Evolutionary conservation across 2,329 filamentous ascomycete species (phyloP).

Genomic region (Neonectria magnoliae): DNA sequence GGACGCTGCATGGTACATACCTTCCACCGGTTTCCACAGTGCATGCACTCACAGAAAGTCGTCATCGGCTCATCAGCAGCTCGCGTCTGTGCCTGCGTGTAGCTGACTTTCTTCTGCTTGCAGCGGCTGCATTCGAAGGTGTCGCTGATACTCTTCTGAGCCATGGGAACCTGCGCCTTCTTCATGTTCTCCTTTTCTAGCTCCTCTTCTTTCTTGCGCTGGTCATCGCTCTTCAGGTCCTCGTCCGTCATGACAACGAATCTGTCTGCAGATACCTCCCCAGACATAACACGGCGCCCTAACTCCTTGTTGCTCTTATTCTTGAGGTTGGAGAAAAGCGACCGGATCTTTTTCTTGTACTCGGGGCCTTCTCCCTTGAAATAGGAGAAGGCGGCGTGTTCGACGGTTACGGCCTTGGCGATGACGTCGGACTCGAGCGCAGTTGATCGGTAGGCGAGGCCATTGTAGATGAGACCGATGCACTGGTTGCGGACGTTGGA

Average conservation of each 20-base stretch:
- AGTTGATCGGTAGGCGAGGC: constrained; percentile 76
- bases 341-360: constrained; percentile 91
- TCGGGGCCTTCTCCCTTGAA: constrained; percentile 76
- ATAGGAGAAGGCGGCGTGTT: constrained; percentile 76
- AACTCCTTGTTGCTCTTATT: constrained; percentile 86
- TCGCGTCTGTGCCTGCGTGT: constrained; percentile 94
- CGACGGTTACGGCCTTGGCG: constrained; percentile 81
- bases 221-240: constrained; percentile 89
- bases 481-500: constrained; percentile 82
- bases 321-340: constrained; percentile 94
- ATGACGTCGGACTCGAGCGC: constrained; percentile 78
- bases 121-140: constrained; percentile 92
- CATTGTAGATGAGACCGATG: constrained; percentile 93
- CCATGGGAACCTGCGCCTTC: constrained; percentile 93
- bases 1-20: constrained; percentile 53
- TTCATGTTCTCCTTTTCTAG: constrained; percentile 95
- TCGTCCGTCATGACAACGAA: constrained; percentile 91
- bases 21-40: constrained; percentile 78
- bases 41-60: constrained; percentile 77
- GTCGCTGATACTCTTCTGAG: constrained; percentile 88
- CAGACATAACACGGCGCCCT: constrained; percentile 77
- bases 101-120: constrained; percentile 92
- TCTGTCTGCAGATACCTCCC: constrained; percentile 74
- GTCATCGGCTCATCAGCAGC: constrained; percentile 95
- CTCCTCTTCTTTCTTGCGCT: constrained; percentile 77